Percentiles rank a stretch among this genome's conserved stretches.
Conservation (phyloP, 176 grass and related monocot genomes). For the Luzula sylvatica region DNA sequence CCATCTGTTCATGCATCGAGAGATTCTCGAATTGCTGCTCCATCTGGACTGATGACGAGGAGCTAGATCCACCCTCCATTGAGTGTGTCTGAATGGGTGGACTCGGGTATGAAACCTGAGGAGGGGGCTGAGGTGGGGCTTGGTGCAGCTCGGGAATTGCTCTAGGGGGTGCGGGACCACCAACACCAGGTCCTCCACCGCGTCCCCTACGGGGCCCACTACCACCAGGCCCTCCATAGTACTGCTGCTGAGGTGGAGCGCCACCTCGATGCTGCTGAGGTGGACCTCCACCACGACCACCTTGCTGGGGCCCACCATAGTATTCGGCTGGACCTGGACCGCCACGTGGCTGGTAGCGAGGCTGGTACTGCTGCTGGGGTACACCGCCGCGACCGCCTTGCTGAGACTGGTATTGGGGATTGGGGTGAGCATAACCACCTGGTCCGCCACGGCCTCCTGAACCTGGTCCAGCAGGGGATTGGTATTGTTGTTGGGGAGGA, state of each 20-base stretch:
- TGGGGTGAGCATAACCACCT: conserved; percentile 39
- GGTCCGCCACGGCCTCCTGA: conserved; percentile 21
- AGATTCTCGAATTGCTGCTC: conserved; percentile 45
- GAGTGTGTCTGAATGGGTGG: conserved; percentile 19
- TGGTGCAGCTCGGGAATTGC: conserved; percentile 99
- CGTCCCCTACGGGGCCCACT: conserved; percentile 37
- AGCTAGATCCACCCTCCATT: conserved; percentile 12
- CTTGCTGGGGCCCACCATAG: conserved; percentile 29
- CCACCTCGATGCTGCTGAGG: conserved; percentile 13
- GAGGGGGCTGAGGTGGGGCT: conserved; percentile 53
- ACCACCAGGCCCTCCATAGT: conserved; percentile 51
- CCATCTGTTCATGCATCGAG: conserved; percentile 30
- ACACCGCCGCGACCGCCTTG: conserved; percentile 30
- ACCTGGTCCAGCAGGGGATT: not conserved
- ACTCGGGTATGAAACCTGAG: conserved; percentile 57
- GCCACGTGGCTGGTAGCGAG: conserved; percentile 39
- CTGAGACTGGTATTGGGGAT: conserved; percentile 36
- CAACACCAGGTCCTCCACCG: conserved; percentile 27
- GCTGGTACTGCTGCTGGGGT: conserved; percentile 5
- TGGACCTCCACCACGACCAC: conserved; percentile 47
- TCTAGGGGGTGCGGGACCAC: conserved; percentile 43
- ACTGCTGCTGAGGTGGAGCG: conserved; percentile 33
- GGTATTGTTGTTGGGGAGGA: conserved; percentile 35
- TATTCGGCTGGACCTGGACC: conserved; percentile 21
- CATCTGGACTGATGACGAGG: conserved; percentile 36